phyloP scores from a whole-genome alignment of 768 basidiomycete species.

The Royoungia palumana region DNA sequence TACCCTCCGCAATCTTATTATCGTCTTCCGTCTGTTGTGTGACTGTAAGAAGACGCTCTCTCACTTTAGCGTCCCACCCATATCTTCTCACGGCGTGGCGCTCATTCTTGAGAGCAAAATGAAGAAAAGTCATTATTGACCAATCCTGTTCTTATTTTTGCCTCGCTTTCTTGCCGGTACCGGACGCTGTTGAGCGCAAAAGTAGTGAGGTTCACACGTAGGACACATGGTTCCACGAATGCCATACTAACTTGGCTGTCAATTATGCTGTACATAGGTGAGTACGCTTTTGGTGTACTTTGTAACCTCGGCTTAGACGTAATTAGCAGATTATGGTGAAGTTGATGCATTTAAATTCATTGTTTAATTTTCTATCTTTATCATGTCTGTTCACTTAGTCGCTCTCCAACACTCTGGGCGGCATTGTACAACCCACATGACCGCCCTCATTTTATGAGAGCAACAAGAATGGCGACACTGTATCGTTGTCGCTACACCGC shows the following conservation, averaged over 20 bases:
- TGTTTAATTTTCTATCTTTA: not conserved
- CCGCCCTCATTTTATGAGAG: constrained; percentile 97
- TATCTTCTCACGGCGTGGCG: constrained; percentile 58
- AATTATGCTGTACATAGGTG: constrained; percentile 13
- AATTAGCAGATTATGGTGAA: not conserved
- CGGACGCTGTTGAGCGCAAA: constrained; percentile 26
- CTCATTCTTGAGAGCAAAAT: constrained; percentile 87
- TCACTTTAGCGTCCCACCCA: constrained; percentile 87
- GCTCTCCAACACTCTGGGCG: constrained; percentile 99
- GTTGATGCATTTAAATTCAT: constrained; percentile 2
- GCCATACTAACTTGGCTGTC: not conserved
- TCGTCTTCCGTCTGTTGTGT: constrained; percentile 8
- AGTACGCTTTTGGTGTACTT: constrained; percentile 1
- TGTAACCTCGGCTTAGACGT: not conserved
- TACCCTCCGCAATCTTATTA: constrained; percentile 33
- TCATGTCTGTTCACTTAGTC: constrained; percentile 1
- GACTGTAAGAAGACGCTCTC: constrained; percentile 43
- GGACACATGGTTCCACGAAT: constrained; percentile 35
- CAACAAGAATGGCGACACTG: constrained; percentile 47
- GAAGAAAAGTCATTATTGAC: constrained; percentile 28
- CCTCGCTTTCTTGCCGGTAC: constrained; percentile 33
- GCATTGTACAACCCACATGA: constrained; percentile 65
- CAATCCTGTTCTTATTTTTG: constrained; percentile 38
- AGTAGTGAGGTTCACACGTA: constrained; percentile 50
- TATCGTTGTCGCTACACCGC: constrained; percentile 29